A percentile compares a stretch with the other conserved stretches of the same genome.
phyloP scores from a whole-genome alignment of 2,329 filamentous ascomycete genomes.

The Aspergillus neotritici region DNA sequence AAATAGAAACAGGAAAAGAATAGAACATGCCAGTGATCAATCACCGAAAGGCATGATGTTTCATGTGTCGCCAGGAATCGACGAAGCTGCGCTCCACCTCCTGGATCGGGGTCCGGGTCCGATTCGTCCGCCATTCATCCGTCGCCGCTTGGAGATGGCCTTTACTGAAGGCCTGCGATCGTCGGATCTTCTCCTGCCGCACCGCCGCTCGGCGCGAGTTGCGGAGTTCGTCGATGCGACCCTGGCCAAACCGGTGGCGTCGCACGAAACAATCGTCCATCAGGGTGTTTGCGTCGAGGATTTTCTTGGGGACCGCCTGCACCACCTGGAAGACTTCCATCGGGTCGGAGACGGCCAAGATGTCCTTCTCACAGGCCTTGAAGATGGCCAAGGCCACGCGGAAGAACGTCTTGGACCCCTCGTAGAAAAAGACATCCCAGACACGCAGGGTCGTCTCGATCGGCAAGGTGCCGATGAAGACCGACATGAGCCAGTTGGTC shows the following conservation, averaged over 20 bases:
- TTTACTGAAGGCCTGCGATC: slow-evolving; percentile 33
- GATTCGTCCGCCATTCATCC: slow-evolving; percentile 26
- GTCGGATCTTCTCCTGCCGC: slow-evolving; percentile 36
- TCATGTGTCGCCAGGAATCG: slow-evolving; percentile 32
- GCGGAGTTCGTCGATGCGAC: slow-evolving; percentile 70
- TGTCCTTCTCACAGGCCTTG: slow-evolving; percentile 76
- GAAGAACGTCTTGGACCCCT: slow-evolving; percentile 90
- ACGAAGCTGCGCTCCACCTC: slow-evolving; percentile 29
- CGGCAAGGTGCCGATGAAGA: slow-evolving; percentile 86
- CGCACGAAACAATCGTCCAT: slow-evolving; percentile 79
- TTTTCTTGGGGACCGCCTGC: slow-evolving; percentile 72
- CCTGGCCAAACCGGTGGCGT: slow-evolving; percentile 74
- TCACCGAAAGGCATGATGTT: slow-evolving; percentile 30
- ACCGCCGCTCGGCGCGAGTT: slow-evolving; percentile 57
- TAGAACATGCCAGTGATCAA: too few relatives aligned
- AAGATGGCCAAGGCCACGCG: slow-evolving; percentile 86
- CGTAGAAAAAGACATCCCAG: slow-evolving; percentile 95
- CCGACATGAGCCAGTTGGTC: slow-evolving; percentile 97
- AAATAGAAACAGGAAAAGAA: too few relatives aligned
- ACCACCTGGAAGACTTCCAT: slow-evolving; percentile 97
- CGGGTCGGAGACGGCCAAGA: slow-evolving; percentile 71
- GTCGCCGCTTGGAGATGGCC: slow-evolving; percentile 29
- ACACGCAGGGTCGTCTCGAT: slow-evolving; percentile 87
- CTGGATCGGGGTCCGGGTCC: slow-evolving; percentile 23
- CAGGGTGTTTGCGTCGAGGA: slow-evolving; percentile 75